A percentile compares a stretch with the other conserved stretches of the same genome.
Conservation (phyloP, 768 basidiomycete genomes). For the Amanita phalloides region DNA sequence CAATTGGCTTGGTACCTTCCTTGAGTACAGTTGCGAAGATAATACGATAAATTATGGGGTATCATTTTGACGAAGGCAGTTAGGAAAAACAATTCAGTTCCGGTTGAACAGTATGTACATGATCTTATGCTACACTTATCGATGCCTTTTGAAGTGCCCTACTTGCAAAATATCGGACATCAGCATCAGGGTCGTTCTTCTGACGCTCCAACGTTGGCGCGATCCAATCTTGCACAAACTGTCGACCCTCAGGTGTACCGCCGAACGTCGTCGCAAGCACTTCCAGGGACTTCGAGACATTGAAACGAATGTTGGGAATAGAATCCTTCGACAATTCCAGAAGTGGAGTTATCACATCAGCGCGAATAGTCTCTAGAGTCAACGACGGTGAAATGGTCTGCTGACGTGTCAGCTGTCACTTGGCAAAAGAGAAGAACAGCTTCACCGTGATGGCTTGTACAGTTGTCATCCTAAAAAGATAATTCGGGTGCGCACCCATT, state of each 20-base stretch:
- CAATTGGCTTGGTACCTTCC: background rate
- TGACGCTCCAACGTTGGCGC: conserved; percentile 79
- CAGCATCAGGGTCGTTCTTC: conserved; percentile 85
- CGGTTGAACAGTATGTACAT: background rate
- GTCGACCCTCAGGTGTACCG: conserved; percentile 52
- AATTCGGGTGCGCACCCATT: conserved; percentile 96
- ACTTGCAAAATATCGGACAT: conserved; percentile 90
- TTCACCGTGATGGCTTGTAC: conserved; percentile 93
- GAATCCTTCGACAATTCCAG: conserved; percentile 77
- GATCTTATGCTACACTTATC: conserved; percentile 6
- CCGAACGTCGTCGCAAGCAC: conserved; percentile 70
- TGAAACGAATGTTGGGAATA: conserved; percentile 99
- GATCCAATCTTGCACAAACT: conserved; percentile 64
- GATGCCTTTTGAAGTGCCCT: conserved; percentile 61
- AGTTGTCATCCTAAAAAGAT: conserved; percentile 96
- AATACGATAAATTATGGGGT: background rate
- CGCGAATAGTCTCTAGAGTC: conserved; percentile 70
- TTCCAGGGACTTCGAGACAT: conserved; percentile 93
- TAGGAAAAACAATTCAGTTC: background rate
- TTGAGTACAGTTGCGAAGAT: background rate
- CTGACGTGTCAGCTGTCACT: conserved; percentile 4
- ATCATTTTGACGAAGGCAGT: background rate
- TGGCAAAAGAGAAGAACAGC: conserved; percentile 8
- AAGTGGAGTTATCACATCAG: conserved; percentile 78
- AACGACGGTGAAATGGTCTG: conserved; percentile 94